phyloP scores from a whole-genome alignment of 495 filamentous ascomycete genomes.

The Penicilliopsis zonata region DNA sequence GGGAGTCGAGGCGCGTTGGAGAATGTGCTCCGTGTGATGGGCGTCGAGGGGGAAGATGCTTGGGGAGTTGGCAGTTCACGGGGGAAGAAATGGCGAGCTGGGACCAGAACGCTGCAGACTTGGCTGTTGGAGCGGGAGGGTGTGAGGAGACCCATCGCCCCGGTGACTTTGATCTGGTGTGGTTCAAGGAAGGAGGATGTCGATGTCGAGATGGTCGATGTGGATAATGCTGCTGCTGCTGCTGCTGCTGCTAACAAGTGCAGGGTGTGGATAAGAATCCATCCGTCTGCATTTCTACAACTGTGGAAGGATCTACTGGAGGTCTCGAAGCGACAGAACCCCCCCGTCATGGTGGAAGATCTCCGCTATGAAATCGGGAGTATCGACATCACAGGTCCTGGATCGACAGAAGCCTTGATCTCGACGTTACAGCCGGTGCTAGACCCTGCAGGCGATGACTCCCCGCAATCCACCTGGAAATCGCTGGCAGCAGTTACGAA shows the following conservation, averaged over 20 bases:
- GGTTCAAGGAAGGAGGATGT: constrained; percentile 10
- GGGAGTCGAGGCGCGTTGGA: constrained; percentile 52
- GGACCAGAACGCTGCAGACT: constrained; percentile 55
- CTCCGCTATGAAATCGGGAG: constrained; percentile 90
- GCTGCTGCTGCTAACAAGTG: constrained; percentile 20
- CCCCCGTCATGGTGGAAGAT: constrained; percentile 71
- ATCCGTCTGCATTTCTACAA: constrained; percentile 82
- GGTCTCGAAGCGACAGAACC: constrained; percentile 57
- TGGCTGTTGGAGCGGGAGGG: constrained; percentile 51
- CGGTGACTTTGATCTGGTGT: constrained; percentile 64
- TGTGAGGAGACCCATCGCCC: constrained; percentile 51
- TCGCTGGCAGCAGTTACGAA: constrained; percentile 61
- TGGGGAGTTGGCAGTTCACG: constrained; percentile 51
- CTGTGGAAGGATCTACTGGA: constrained; percentile 67
- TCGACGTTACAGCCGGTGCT: constrained; percentile 51
- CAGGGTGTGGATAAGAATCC: constrained; percentile 60
- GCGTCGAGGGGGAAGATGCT: constrained; percentile 41
- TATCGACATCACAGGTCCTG: constrained; percentile 78
- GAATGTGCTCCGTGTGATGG: constrained; percentile 48
- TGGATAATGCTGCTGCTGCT: constrained; percentile 8
- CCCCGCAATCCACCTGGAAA: constrained; percentile 45
- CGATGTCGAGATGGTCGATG: constrained; percentile 25
- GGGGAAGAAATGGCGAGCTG: constrained; percentile 63
- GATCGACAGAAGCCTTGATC: constrained; percentile 68
- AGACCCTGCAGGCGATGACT: constrained; percentile 18